phyloP scores from a whole-genome alignment of 176 grass and related monocot genomes.

The Triticum monococcum region DNA sequence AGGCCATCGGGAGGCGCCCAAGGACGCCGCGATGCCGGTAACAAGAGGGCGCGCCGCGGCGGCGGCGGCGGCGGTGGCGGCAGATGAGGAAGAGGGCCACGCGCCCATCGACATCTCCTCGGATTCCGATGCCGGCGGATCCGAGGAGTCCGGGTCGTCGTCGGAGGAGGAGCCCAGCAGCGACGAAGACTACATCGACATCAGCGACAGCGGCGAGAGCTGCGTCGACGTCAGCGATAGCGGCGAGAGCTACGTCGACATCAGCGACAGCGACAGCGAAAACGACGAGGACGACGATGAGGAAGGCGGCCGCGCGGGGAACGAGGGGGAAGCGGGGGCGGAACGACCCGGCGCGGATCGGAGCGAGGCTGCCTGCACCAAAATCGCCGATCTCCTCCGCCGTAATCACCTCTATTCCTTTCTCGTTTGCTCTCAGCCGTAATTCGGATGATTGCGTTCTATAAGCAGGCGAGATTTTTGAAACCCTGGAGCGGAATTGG shows the following conservation, averaged over 20 bases:
- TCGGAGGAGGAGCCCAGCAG: conserved; percentile 31
- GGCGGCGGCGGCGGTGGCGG: not conserved
- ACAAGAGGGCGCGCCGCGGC: conserved; percentile 19
- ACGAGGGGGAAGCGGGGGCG: conserved; percentile 25
- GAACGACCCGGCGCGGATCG: conserved; percentile 26
- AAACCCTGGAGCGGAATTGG: not conserved
- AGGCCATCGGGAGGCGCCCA: not conserved
- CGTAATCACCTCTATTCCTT: conserved; percentile 31
- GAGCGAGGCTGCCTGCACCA: conserved; percentile 35
- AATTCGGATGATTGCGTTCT: not conserved
- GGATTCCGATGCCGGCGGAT: conserved; percentile 32
- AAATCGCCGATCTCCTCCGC: conserved; percentile 51
- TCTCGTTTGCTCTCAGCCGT: not conserved
- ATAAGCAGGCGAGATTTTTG: not conserved
- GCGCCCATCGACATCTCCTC: conserved; percentile 53
- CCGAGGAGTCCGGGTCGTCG: conserved; percentile 6
- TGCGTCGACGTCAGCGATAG: conserved; percentile 32
- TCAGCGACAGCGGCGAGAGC: conserved; percentile 44
- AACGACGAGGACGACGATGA: not conserved
- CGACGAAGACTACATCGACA: conserved; percentile 42
- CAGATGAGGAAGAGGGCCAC: not conserved
- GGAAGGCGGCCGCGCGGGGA: not conserved
- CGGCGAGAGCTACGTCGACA: conserved; percentile 39
- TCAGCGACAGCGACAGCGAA: conserved; percentile 18
- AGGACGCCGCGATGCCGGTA: conserved; percentile 33